Evolutionary conservation across 2,329 filamentous ascomycete species (phyloP).

Genomic region (Trichoderma afroharzianum): DNA sequence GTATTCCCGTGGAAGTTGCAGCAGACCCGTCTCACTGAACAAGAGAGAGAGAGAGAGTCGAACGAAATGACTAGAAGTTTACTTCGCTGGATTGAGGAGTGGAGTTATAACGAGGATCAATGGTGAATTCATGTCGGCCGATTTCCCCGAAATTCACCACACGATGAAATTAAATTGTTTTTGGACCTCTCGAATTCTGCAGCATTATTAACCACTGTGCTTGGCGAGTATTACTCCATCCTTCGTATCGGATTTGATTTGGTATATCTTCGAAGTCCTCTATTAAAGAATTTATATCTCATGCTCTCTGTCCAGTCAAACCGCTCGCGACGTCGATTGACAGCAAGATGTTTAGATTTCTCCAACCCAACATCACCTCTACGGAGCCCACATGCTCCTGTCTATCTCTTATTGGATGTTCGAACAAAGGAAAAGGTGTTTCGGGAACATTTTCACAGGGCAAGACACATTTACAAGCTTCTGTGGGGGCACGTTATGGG

Average conservation of each 20-base stretch:
- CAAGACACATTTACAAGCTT: background rate
- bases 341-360: background rate
- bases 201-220: background rate
- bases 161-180: background rate
- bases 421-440: background rate
- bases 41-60: background rate
- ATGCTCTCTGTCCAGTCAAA: background rate
- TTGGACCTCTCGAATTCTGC: background rate
- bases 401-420: background rate
- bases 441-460: background rate
- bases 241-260: background rate
- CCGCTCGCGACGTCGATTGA: background rate
- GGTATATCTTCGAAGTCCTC: background rate
- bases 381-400: background rate
- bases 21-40: background rate
- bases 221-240: background rate
- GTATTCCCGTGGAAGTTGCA: slow-evolving; percentile 7
- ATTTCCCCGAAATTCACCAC: background rate
- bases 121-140: background rate
- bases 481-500: background rate
- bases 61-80: background rate
- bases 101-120: background rate
- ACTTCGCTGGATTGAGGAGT: background rate
- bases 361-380: background rate
- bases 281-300: background rate